Base-by-base conservation (phyloP, 257 asterid species). In the Datura wrightii region DNA sequence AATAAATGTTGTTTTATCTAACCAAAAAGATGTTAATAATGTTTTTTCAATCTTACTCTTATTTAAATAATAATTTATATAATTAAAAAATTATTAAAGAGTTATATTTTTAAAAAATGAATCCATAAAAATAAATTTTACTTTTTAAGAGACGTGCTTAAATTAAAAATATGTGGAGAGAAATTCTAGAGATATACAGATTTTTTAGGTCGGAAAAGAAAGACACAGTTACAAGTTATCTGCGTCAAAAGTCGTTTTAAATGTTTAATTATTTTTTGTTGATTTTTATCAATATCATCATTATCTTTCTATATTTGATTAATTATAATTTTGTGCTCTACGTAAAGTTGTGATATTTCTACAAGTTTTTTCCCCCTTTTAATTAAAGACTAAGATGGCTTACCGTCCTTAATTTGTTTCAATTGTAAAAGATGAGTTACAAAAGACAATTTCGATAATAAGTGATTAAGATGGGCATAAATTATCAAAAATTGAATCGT, bases 171-270 rank as follows among this genome's bases (percentile, higher is more conserved):
- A 24, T 24, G 31, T 0, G 31, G 31, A 24, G 31, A 24, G 31
- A 0, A 24, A 24, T 24, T 24, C 31, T 24, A 24, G 46, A 62
- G 66, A 82, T 82, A 1, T 18, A 3, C 36, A 82, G 2, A 82
- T 34, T 8, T 44, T 82, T 65, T 31, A 16, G 56, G 85, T 65
- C 10, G 37, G 16, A 82, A 65, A 65, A 10, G 39, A 82, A 60
- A 54, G 3, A 60, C 58, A 82, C n/a, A 16, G 2, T 46, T 36
- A 37, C 55, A 60, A 65, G 85, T 15, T 65, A 58, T 58, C 76
- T 60, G 37, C 16, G 56, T 80, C 19, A 63, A 81, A 80, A 44
- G 55, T 42, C 60, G 3, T 60, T 80, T 60, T 39, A 18, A 65
- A 81, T 46, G 62, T 13, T 18, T 48, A 79, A 52, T 79, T 54